Base-by-base conservation (phyloP, 495 filamentous ascomycete genomes). In the Daldinia caldariorum region DNA sequence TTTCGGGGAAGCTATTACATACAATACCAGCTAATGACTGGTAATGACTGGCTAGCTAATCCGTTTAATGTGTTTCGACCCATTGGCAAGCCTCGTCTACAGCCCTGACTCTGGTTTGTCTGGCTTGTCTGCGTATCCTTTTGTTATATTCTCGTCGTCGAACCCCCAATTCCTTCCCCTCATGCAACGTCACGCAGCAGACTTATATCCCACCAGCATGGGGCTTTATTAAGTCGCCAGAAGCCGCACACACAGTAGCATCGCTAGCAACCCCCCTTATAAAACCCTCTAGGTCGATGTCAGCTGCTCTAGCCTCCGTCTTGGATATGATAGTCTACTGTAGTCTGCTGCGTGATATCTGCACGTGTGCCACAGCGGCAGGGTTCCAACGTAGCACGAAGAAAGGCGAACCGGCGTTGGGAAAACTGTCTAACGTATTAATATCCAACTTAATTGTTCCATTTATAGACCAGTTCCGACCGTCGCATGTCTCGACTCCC, bases 401-500 rank as follows among this genome's bases (percentile, higher is more conserved):
- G 50, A 53, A 59, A 69, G 66, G 51, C 70, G 70, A 66, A 58
- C 64, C 70, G 59, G 66, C 70, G 67, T 73, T 69, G 18, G 55
- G 47, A 61, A 60, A 39, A 61, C 20, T 58, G 54, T 72, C 70
- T 55, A 66, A 58, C 65, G 62, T 69, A 59, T 73, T 70, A 70
- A 70, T 70, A 73, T 70, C 41, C 58, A 54, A 69, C 66, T 70
- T 67, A 66, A 69, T 70, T 73, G 70, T 72, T 73, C 70, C 70
- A 73, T 66, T 70, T 70, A 73, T 73, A 73, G 70, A 73, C 61
- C 61, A 68, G 32, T 67, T 55, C 65, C 57, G 63, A 63, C 70
- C 66, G 61, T 69, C 61, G 66, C 66, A 73, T 72, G 69, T 64
- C 60, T 58, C 61, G 64, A 66, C 70, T 72, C 70, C 61, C 70